Percentiles rank a stretch among this genome's conserved stretches.
phyloP scores from a whole-genome alignment of 208 protist species.

The Crithidia brevicula region DNA sequence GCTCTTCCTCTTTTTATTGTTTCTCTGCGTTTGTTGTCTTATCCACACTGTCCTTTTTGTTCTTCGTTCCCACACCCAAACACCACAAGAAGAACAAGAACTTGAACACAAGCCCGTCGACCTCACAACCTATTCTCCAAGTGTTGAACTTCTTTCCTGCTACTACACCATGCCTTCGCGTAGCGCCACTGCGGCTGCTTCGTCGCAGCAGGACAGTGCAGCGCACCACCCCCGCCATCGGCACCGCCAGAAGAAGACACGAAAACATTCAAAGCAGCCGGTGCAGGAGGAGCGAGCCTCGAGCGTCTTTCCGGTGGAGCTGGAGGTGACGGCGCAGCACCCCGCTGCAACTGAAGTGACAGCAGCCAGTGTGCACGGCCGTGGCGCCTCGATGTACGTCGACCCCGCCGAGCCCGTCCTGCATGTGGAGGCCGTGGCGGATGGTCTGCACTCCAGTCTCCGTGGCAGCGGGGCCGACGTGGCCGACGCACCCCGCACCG shows the following conservation, averaged over 20 bases:
- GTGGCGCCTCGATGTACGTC: too few species aligned
- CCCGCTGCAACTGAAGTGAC: background rate
- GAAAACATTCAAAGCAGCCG: background rate
- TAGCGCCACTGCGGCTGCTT: background rate
- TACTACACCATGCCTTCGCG: background rate
- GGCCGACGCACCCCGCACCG: background rate
- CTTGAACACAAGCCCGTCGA: too few species aligned
- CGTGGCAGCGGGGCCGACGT: background rate
- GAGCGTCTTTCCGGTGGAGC: background rate
- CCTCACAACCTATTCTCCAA: too few species aligned
- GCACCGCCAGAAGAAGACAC: background rate
- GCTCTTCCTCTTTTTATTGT: background rate
- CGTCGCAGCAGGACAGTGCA: background rate
- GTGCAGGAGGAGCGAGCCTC: background rate
- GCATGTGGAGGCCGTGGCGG: background rate
- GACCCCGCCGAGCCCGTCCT: background rate
- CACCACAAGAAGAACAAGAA: too few species aligned
- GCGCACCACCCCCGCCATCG: background rate
- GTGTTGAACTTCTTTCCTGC: background rate
- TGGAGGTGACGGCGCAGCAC: background rate
- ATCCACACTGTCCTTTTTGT: too few species aligned
- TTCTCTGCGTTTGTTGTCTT: too few species aligned
- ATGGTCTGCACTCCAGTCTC: background rate
- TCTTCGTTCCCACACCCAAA: too few species aligned
- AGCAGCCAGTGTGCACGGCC: background rate